phyloP scores from a whole-genome alignment of 169 alveolate species.

The Babesia caballi region DNA sequence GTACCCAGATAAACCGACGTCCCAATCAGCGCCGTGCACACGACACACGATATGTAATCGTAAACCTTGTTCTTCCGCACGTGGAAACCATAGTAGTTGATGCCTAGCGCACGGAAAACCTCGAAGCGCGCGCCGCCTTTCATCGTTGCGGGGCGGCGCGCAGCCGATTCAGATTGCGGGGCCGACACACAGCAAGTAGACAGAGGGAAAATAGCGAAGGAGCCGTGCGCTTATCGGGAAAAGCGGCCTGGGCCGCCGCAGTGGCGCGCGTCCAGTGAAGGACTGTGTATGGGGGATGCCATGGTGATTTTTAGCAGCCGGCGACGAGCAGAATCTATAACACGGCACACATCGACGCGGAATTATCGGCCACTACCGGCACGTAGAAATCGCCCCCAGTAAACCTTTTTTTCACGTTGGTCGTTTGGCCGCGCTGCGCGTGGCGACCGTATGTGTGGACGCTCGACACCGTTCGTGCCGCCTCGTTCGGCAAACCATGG shows the following conservation, averaged over 20 bases:
- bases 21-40: conserved; percentile 51
- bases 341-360: neutral
- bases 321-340: neutral
- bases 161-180: no score
- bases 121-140: conserved; percentile 59
- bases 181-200: neutral
- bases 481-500: neutral
- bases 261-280: conserved; percentile 18
- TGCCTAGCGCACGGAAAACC: conserved; percentile 55
- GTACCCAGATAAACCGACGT: conserved; percentile 59
- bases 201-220: no score
- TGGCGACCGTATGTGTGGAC: neutral
- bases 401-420: no score
- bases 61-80: conserved; percentile 61
- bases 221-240: no score
- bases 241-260: neutral
- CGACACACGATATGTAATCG: conserved; percentile 51
- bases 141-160: conserved; percentile 13
- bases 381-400: no score
- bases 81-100: conserved; percentile 65
- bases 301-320: neutral
- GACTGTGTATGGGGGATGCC: conserved; percentile 42
- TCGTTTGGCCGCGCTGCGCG: no score
- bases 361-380: no score
- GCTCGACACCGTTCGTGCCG: neutral